A percentile compares a stretch with the other conserved stretches of the same genome.
Evolutionary conservation across 176 grass and related monocot species (phyloP).

Genomic region (Stipa capillata): DNA sequence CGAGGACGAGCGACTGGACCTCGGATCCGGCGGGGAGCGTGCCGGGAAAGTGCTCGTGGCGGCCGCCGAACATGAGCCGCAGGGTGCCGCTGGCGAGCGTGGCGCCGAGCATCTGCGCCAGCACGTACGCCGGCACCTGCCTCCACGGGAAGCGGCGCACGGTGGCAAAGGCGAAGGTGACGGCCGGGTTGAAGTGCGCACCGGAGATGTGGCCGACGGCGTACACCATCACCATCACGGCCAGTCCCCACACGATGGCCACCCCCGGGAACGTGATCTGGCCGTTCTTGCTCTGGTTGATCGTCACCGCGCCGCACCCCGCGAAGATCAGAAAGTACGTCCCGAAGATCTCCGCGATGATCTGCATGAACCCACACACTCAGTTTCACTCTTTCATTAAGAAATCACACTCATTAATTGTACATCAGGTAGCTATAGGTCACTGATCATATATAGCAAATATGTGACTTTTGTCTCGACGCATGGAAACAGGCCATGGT

Average conservation of each 20-base stretch:
- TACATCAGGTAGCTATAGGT: background rate
- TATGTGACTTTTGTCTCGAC: background rate
- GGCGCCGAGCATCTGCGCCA: conserved; percentile 60
- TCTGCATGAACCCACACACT: background rate
- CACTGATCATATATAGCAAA: background rate
- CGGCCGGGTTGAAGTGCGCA: conserved; percentile 94
- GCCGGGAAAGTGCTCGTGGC: conserved; percentile 53
- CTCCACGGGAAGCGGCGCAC: conserved; percentile 76
- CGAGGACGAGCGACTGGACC: conserved; percentile 58
- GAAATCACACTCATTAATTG: no score
- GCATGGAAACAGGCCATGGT: conserved; percentile 4
- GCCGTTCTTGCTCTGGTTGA: conserved; percentile 60
- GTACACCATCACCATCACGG: conserved; percentile 97
- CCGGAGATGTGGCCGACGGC: conserved; percentile 92
- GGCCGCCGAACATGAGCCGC: conserved; percentile 56
- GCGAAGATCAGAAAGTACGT: conserved; percentile 97
- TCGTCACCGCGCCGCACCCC: conserved; percentile 73
- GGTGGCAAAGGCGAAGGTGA: conserved; percentile 80
- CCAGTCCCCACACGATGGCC: conserved; percentile 79
- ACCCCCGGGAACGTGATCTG: conserved; percentile 85
- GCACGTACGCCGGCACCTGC: conserved; percentile 59
- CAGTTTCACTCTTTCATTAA: no score
- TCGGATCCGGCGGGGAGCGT: conserved; percentile 60
- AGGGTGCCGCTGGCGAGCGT: conserved; percentile 59
- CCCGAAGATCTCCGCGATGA: conserved; percentile 75